These are phyloP conservation scores for Cordyceps javanica DNA, from an alignment of 2,329 filamentous ascomycete species.

Conservation along the genomic window DNA sequence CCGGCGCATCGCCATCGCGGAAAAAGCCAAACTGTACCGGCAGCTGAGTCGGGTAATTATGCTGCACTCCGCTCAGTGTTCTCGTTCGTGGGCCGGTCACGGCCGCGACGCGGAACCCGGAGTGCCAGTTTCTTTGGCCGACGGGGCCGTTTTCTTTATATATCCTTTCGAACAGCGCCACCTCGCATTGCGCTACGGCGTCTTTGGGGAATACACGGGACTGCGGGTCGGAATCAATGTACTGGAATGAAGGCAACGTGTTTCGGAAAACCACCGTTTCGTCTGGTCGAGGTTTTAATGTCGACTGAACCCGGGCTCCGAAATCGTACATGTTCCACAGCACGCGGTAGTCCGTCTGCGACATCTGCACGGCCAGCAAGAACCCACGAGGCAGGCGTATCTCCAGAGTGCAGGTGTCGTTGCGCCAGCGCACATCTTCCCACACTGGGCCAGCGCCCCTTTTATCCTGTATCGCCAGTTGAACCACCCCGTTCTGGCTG, in stretches of 20 bases:
- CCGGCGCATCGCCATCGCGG: constrained; percentile 61
- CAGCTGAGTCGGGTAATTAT: constrained; percentile 56
- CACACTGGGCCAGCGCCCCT: constrained; percentile 66
- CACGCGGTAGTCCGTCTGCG: constrained; percentile 69
- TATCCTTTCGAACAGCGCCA: constrained; percentile 69
- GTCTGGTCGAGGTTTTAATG: constrained; percentile 60
- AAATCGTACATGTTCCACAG: constrained; percentile 84
- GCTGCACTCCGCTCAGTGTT: constrained; percentile 69
- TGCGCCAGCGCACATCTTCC: constrained; percentile 77
- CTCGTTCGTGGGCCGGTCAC: constrained; percentile 73
- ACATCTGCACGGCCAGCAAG: constrained; percentile 62
- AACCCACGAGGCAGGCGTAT: constrained; percentile 72
- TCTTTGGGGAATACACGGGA: constrained; percentile 71
- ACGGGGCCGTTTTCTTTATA: constrained; percentile 64
- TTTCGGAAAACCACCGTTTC: constrained; percentile 66
- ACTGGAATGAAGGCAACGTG: constrained; percentile 69
- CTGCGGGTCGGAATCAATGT: constrained; percentile 67
- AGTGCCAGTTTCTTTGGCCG: constrained; percentile 66
- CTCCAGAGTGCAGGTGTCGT: constrained; percentile 58
- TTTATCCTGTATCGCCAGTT: constrained; percentile 64
- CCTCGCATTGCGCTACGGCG: constrained; percentile 61
- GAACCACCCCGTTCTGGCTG: constrained; percentile 73
- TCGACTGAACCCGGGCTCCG: constrained; percentile 67
- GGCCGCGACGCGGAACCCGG: constrained; percentile 72
- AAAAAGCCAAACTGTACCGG: constrained; percentile 76